A percentile compares a stretch with the other conserved stretches of the same genome.
Evolutionary conservation across 2,329 filamentous ascomycete genomes (phyloP).

Genomic region (Alternaria viburni): DNA sequence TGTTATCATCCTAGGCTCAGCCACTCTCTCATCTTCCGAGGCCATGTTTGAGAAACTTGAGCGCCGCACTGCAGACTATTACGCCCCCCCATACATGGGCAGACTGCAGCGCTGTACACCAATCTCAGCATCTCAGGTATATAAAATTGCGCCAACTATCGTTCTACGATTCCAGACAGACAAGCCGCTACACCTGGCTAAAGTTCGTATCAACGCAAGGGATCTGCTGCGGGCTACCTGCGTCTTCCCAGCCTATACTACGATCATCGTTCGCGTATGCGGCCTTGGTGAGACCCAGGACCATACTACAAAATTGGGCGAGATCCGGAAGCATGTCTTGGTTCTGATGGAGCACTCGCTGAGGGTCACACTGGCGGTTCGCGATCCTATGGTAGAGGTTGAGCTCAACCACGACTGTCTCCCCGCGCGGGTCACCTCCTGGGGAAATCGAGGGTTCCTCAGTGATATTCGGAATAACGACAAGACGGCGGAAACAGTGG

Average conservation of each 20-base stretch:
- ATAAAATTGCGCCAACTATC: neutral
- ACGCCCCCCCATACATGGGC: no score
- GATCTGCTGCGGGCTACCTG: neutral
- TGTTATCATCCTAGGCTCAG: no score
- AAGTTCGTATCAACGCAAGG: neutral
- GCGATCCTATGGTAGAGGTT: neutral
- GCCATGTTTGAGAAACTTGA: neutral
- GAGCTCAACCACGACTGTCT: neutral
- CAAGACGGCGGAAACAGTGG: neutral
- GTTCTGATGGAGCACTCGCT: neutral
- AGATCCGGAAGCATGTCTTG: neutral
- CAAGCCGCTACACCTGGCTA: accelerated
- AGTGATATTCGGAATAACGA: neutral
- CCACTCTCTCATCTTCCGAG: accelerated
- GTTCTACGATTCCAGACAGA: neutral
- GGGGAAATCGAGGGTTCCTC: accelerated
- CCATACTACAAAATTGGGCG: neutral
- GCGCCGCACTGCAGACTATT: no score
- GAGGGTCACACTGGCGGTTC: accelerated
- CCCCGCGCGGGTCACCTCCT: neutral
- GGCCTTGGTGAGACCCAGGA: neutral
- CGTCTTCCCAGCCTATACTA: neutral
- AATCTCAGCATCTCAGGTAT: accelerated
- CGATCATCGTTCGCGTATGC: neutral
- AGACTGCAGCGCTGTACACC: neutral